Percentiles rank a stretch among this genome's conserved stretches.
Conservation (phyloP, 495 filamentous ascomycete species). For the Penicillium roqueforti region DNA sequence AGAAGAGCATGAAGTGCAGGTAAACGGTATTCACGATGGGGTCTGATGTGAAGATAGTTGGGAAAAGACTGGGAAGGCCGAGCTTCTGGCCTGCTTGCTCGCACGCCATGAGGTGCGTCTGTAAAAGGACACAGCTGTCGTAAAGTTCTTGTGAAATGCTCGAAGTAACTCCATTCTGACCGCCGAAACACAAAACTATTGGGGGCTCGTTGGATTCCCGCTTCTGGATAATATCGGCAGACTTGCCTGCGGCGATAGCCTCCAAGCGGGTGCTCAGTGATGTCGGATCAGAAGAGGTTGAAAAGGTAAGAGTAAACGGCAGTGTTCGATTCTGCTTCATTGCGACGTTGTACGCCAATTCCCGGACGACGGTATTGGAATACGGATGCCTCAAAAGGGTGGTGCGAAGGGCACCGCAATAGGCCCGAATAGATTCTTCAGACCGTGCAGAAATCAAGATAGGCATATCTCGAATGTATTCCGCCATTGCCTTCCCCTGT, state of each 20-base stretch:
- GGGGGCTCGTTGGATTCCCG: constrained; percentile 4
- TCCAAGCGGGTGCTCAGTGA: neutral
- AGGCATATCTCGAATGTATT: constrained; percentile 5
- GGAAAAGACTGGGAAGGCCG: neutral
- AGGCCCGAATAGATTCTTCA: constrained; percentile 5
- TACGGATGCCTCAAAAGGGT: neutral
- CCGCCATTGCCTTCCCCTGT: neutral
- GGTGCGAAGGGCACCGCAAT: constrained; percentile 11
- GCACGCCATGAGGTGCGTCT: constrained; percentile 26
- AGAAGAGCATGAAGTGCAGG: constrained; percentile 42
- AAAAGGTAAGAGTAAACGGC: constrained; percentile 3
- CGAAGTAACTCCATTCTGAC: constrained; percentile 24
- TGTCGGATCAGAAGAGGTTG: neutral
- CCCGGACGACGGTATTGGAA: neutral
- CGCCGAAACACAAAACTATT: constrained; percentile 33
- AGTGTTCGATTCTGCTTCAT: constrained; percentile 17
- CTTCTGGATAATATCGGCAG: neutral
- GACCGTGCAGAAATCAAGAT: constrained; percentile 18
- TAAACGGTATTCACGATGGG: constrained; percentile 31
- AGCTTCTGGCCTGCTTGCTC: neutral
- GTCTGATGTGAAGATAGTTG: neutral
- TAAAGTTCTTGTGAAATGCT: constrained; percentile 27
- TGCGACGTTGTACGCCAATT: constrained; percentile 19
- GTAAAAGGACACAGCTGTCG: constrained; percentile 23
- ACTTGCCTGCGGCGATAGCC: constrained; percentile 4